These are phyloP conservation scores for Trypanosomatidae sp. DNA, from an alignment of 208 protist genomes.

Conservation along the genomic window DNA sequence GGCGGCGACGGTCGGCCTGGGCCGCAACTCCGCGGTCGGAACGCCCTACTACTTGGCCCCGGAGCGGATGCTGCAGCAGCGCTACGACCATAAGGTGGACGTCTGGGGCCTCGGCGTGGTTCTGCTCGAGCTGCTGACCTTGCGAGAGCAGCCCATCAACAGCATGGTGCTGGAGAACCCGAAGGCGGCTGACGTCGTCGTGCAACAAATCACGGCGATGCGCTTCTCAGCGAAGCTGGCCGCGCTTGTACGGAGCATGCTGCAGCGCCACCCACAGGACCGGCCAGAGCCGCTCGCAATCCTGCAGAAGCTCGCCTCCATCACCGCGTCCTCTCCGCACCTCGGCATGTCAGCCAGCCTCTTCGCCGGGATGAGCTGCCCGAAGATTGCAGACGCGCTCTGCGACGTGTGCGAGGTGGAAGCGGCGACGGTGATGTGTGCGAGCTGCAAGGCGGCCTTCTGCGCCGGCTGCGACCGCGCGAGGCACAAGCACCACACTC, in stretches of 20 bases:
- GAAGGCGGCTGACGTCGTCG: conserved; percentile 41
- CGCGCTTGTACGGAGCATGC: conserved; percentile 62
- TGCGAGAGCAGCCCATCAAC: conserved; percentile 84
- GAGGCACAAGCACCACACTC: conserved; percentile 60
- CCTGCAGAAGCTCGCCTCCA: conserved; percentile 37
- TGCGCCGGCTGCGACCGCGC: conserved; percentile 62
- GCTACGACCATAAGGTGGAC: conserved; percentile 85
- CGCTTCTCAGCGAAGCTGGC: conserved; percentile 66
- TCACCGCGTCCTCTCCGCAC: conserved; percentile 33
- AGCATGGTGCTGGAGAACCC: conserved; percentile 74
- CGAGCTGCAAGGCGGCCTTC: conserved; percentile 45
- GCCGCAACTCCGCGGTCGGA: conserved; percentile 71
- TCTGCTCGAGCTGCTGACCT: conserved; percentile 74
- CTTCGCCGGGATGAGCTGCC: conserved; percentile 57
- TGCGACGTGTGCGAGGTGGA: conserved; percentile 78
- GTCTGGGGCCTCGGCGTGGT: conserved; percentile 86
- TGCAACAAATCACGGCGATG: conserved; percentile 57
- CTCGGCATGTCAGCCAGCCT: conserved; percentile 35
- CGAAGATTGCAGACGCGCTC: conserved; percentile 34
- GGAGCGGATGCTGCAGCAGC: conserved; percentile 85
- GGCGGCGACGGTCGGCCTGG: conserved; percentile 60
- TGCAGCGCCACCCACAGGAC: conserved; percentile 61
- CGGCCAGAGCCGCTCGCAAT: conserved; percentile 57
- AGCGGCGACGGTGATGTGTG: conserved; percentile 37
- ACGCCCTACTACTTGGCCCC: conserved; percentile 93